Base-by-base conservation (phyloP, 306 rosid genomes). In the Cicer judaicum region DNA sequence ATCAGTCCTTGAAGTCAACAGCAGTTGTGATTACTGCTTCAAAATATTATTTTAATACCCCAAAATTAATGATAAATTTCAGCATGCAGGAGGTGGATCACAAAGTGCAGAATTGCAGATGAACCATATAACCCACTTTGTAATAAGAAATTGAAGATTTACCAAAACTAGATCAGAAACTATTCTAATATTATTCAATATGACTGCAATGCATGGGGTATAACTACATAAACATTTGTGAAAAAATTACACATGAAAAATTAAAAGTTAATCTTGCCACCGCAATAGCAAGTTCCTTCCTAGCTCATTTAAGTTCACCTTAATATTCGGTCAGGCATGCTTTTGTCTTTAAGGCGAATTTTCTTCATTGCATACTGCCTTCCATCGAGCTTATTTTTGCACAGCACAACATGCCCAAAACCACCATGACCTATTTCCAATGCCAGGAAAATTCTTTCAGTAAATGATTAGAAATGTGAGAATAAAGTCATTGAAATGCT, bases 281-380 rank as follows among this genome's bases (percentile, higher is more conserved):
- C 44, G 60, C 24, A 29, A 8, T 24, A 60, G 19, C 71, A 15
- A 49, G 67, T 14, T 74, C 68, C 74, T 64, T 38, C 61, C 12
- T 57, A 70, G 81, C 34, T 62, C 66, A 46, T 39, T 53, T 47
- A 75, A 74, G 66, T 65, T 65, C 84, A 93, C 98, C 98, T 93
- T 82, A 93, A 82, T 73, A 93, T 93, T 40, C 94, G 87, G 60
- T 93, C 96, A 16, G 91, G 92, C 84, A 91, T 80, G 85, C 80
- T 93, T 86, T 93, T 88, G 84, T 93, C 98, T 68, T 81, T 91
- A 9, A 93, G 94, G 78, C 84, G 96, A 66, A 93, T 93, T 87
- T 91, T 93, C 89, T 93, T 93, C 72, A 93, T 88, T 7, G 98
- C 98, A 87, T 93, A 93, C 42, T 93, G 97, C 72, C 98, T 87